A percentile compares a stretch with the other conserved stretches of the same genome.
Conservation (phyloP, 805 yeast genomes). For the Candida qinlingensis region DNA sequence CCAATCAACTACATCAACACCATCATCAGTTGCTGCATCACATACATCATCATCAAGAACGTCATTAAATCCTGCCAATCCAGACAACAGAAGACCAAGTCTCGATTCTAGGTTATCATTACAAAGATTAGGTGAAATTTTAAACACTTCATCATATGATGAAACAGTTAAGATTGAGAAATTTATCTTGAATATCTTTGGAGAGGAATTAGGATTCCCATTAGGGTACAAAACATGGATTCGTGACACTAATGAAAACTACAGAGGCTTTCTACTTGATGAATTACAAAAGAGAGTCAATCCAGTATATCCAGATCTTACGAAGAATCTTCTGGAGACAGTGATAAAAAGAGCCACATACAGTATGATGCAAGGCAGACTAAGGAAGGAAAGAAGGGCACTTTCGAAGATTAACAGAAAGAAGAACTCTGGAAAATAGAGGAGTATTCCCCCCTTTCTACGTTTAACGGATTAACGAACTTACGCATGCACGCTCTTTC, state of each 20-base stretch:
- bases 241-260: constrained; percentile 58
- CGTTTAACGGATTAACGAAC: not conserved
- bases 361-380: constrained; percentile 70
- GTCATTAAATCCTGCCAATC: too few relatives aligned
- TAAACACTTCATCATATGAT: constrained; percentile 42
- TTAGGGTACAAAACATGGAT: constrained; percentile 82
- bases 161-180: constrained; percentile 55
- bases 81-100: not conserved
- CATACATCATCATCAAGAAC: not conserved
- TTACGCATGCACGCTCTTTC: too few relatives aligned
- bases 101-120: constrained; percentile 55
- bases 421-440: not conserved
- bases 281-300: constrained; percentile 36
- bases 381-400: constrained; percentile 61
- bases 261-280: constrained; percentile 44
- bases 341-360: constrained; percentile 80
- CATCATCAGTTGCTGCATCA: not conserved
- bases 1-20: not conserved
- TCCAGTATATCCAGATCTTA: constrained; percentile 18
- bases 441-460: not conserved
- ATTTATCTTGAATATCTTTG: constrained; percentile 46
- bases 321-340: constrained; percentile 48
- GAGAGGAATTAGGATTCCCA: constrained; percentile 58
- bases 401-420: constrained; percentile 26
- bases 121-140: constrained; percentile 46